Percentiles rank a stretch among this genome's conserved stretches.
Evolutionary conservation across 2,329 filamentous ascomycete species (phyloP).

Genomic region (Chaetoscypha palmicola): DNA sequence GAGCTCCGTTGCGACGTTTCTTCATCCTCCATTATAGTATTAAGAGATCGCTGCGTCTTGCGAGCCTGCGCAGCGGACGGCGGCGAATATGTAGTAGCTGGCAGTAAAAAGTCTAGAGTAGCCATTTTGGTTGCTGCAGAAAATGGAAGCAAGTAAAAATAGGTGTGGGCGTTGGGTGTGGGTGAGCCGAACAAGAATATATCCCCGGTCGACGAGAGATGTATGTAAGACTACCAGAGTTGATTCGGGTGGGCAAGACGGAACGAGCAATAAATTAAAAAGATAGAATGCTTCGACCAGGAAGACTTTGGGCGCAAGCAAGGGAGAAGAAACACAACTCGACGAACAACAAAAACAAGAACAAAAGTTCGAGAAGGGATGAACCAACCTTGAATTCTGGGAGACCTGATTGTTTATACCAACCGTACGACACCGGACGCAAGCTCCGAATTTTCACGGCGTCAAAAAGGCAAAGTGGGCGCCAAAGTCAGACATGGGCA

Average conservation of each 20-base stretch:
- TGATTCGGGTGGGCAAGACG: conserved; percentile 1
- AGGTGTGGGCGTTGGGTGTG: background rate
- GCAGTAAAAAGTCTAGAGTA: conserved; percentile 39
- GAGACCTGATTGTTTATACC: conserved; percentile 25
- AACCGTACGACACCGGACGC: conserved; percentile 1
- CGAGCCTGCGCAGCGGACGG: conserved; percentile 45
- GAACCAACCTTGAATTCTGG: conserved; percentile 11
- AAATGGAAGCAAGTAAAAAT: conserved; percentile 13
- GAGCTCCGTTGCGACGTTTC: conserved; percentile 28
- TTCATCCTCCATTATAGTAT: conserved; percentile 58
- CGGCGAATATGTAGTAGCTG: conserved; percentile 43
- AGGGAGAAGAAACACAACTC: conserved; percentile 7
- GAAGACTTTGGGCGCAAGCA: conserved; percentile 27
- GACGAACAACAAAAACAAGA: conserved; percentile 17
- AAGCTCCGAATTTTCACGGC: conserved; percentile 6
- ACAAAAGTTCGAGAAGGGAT: conserved; percentile 17
- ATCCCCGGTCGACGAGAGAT: conserved; percentile 17
- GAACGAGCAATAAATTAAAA: conserved; percentile 23
- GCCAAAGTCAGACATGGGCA: conserved; percentile 19
- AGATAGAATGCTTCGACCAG: conserved; percentile 33
- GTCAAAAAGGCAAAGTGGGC: conserved; percentile 17
- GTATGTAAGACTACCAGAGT: conserved; percentile 28
- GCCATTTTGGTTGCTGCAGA: conserved; percentile 26
- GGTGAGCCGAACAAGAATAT: conserved; percentile 10
- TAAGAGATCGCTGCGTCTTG: conserved; percentile 47